Conservation (phyloP, 2,329 filamentous ascomycete species). For the Graphiopsis chlorocephala region DNA sequence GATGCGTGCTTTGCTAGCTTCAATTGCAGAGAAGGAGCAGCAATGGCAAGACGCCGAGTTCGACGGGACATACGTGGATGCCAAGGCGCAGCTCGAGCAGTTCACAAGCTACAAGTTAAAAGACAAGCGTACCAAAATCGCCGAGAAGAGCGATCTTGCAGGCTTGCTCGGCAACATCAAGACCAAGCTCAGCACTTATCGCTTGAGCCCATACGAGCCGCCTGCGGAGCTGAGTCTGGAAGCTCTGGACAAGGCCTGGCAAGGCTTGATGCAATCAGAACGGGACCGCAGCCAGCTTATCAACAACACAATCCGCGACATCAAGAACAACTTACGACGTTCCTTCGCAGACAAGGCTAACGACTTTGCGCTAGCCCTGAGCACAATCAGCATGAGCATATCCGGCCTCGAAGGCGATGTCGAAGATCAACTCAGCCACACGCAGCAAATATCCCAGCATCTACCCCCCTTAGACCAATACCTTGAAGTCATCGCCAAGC, state of each 20-base stretch:
- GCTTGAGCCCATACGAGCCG: conserved; percentile 85
- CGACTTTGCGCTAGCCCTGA: conserved; percentile 91
- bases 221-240: conserved; percentile 80
- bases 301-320: conserved; percentile 97
- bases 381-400: conserved; percentile 90
- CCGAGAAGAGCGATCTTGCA: conserved; percentile 92
- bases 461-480: conserved; percentile 88
- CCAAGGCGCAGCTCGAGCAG: conserved; percentile 77
- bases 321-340: conserved; percentile 90
- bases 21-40: conserved; percentile 70
- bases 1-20: conserved; percentile 76
- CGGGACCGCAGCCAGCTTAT: conserved; percentile 88
- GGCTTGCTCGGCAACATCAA: conserved; percentile 96
- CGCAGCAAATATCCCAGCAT: conserved; percentile 78
- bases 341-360: conserved; percentile 98
- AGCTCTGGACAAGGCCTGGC: conserved; percentile 79
- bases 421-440: conserved; percentile 88
- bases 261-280: conserved; percentile 74
- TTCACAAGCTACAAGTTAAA: conserved; percentile 90
- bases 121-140: conserved; percentile 92
- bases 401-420: conserved; percentile 97
- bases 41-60: conserved; percentile 79
- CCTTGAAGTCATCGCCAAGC: conserved; percentile 77
- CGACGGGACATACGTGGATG: conserved; percentile 87
- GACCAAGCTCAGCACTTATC: conserved; percentile 94